Evolutionary conservation across 2,329 filamentous ascomycete genomes (phyloP).

Genomic region (Alternaria atra): DNA sequence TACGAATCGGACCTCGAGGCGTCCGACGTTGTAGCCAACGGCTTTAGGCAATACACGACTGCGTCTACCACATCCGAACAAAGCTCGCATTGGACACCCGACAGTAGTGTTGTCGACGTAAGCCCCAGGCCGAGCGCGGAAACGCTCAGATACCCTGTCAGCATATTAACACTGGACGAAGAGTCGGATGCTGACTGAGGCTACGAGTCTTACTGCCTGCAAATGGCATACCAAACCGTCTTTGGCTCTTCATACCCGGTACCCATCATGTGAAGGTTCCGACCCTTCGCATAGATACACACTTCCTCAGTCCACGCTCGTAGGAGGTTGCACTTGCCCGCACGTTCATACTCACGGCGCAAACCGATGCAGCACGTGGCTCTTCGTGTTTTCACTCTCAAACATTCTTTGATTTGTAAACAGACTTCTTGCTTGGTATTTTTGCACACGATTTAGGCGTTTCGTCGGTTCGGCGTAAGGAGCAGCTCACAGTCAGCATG

Average conservation of each 20-base stretch:
- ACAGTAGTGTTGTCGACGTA: slow-evolving; percentile 51
- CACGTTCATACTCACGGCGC: not conserved
- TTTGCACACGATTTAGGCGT: not conserved
- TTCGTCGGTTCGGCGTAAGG: not conserved
- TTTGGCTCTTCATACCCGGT: slow-evolving; percentile 10
- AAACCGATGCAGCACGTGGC: not conserved
- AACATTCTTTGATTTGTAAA: not conserved
- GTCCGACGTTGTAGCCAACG: slow-evolving; percentile 52
- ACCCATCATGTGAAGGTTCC: not conserved
- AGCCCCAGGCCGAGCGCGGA: slow-evolving; percentile 51
- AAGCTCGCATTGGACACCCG: slow-evolving; percentile 49
- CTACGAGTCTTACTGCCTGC: not conserved
- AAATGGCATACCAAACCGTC: slow-evolving; percentile 9
- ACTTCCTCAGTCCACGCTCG: not conserved
- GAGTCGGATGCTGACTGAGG: slow-evolving; percentile 27
- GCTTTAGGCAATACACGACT: slow-evolving; percentile 51
- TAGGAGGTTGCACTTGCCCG: not conserved
- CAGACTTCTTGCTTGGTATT: not conserved
- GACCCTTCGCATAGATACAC: not conserved
- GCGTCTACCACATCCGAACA: slow-evolving; percentile 33
- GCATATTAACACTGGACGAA: slow-evolving; percentile 35
- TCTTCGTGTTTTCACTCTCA: not conserved
- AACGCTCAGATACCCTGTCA: slow-evolving; percentile 43
- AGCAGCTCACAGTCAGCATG: not conserved
- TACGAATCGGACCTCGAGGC: slow-evolving; percentile 55